These are phyloP conservation scores for Mychonastes homosphaera DNA, from an alignment of 139 green algal genomes.

Conservation along the genomic window DNA sequence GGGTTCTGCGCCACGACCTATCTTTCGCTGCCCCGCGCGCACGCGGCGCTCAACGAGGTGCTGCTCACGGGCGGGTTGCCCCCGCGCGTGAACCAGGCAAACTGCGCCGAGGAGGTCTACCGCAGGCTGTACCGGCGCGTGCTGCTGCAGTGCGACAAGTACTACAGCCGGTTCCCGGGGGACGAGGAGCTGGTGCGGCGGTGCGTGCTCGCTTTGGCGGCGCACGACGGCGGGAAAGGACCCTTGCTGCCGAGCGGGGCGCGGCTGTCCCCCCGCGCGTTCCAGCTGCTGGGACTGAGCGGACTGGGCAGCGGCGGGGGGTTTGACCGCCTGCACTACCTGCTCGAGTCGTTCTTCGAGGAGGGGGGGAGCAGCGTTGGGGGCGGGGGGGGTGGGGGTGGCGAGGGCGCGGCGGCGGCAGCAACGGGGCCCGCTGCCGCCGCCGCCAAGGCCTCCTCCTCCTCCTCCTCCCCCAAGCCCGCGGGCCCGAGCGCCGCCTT, in stretches of 20 bases:
- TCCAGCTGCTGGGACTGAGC: constrained; percentile 71
- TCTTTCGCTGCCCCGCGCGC: constrained; percentile 36
- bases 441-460: not conserved
- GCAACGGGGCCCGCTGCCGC: not conserved
- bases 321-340: constrained; percentile 82
- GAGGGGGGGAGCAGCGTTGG: constrained; percentile 5
- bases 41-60: constrained; percentile 45
- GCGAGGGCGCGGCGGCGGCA: not conserved
- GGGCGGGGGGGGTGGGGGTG: not conserved
- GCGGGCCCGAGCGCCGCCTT: not conserved
- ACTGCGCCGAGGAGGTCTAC: constrained; percentile 61
- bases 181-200: constrained; percentile 36
- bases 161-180: constrained; percentile 59
- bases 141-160: constrained; percentile 69
- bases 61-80: constrained; percentile 72
- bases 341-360: constrained; percentile 73
- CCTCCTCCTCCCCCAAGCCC: not conserved
- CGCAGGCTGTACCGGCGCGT: constrained; percentile 40
- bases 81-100: constrained; percentile 41
- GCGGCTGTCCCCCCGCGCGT: constrained; percentile 48
- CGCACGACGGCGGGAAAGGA: constrained; percentile 40
- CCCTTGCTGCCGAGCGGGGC: constrained; percentile 50
- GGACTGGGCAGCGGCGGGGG: constrained; percentile 29
- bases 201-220: constrained; percentile 60
- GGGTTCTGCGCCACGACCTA: constrained; percentile 89